Evolutionary conservation across 2,329 filamentous ascomycete genomes (phyloP).

Genomic region (Neophaeococcomyces aloes): DNA sequence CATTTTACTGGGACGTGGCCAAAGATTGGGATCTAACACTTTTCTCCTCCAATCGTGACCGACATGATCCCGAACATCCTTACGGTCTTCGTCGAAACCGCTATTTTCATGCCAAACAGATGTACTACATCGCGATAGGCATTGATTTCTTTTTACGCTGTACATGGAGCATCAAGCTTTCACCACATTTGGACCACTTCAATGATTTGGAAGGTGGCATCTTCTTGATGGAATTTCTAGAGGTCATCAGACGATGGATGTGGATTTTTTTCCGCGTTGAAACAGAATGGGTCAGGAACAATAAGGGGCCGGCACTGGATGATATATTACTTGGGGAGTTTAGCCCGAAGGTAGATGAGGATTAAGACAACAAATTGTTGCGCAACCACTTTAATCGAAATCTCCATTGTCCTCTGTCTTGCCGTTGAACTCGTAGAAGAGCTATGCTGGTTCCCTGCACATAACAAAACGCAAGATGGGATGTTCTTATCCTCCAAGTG

Average conservation of each 20-base stretch:
- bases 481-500: no score
- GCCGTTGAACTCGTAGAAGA: no score
- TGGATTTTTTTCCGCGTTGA: conserved; percentile 97
- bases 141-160: conserved; percentile 74
- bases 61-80: conserved; percentile 54
- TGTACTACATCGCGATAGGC: conserved; percentile 74
- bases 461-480: no score
- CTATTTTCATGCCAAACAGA: conserved; percentile 56
- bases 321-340: conserved; percentile 69
- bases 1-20: conserved; percentile 96
- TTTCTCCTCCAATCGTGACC: conserved; percentile 51
- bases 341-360: conserved; percentile 54
- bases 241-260: conserved; percentile 81
- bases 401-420: no score
- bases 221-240: conserved; percentile 75
- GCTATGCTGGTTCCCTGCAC: no score
- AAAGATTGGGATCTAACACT: conserved; percentile 95
- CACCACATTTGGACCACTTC: conserved; percentile 68
- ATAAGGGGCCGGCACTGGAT: conserved; percentile 47
- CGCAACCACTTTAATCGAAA: no score
- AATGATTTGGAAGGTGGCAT: conserved; percentile 81
- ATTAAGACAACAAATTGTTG: conserved; percentile 33
- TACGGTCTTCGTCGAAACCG: conserved; percentile 68
- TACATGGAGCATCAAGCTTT: conserved; percentile 85
- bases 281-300: conserved; percentile 66